Evolutionary conservation across 106 monocot species (phyloP), one percentile per base, ranked within the genome.

Genomic region (Dioscorea dumetorum): DNA sequence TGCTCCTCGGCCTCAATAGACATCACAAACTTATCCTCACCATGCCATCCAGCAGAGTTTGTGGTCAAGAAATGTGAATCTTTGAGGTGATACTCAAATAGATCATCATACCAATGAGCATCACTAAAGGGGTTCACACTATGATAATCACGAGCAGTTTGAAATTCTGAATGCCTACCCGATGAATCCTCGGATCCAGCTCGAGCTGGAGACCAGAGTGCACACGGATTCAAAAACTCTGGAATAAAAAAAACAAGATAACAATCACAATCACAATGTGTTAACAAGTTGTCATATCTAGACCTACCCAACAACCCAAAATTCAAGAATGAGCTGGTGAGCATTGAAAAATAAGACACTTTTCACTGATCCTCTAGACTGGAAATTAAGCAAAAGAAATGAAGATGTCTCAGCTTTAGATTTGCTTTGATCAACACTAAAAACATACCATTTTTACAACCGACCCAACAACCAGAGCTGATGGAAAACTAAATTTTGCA

Each of bases 141-240:
- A 35, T 81, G 63, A 75, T 77, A 88, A 21, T 83, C 88, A 41
- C 91, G 76, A 14, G 94, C 94, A 11, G 94, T 88, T 18, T 79
- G 79, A 33, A 95, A 95, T 72, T 95, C 88, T 4, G 88, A 88
- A 16, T 58, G 48, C 57, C 74, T 71, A 50, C 74, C 79, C 17
- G 87, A 90, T 16, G 86, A 86, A 24, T 77, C 77, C 35, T 83
- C 85, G 11, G 80, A 81, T 69, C 62, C 76, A 12, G 75, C 70
- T 20, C 52, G 21, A 34, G 22, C 31, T 6, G 87, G 77, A 34
- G 87, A 90, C 85, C 94, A 85, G 19, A 77, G 6, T 32, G 85
- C 85, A 60, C 85, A 88, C 3, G 88, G 91, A 80, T 88, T 91
- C 33, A 79, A 50, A 41, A 83, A 22, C n/a, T 81, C 88, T 88